Evolutionary conservation across 2,329 filamentous ascomycete species (phyloP), one percentile per base, ranked within the genome.

Genomic region (Nigrospora oryzae): DNA sequence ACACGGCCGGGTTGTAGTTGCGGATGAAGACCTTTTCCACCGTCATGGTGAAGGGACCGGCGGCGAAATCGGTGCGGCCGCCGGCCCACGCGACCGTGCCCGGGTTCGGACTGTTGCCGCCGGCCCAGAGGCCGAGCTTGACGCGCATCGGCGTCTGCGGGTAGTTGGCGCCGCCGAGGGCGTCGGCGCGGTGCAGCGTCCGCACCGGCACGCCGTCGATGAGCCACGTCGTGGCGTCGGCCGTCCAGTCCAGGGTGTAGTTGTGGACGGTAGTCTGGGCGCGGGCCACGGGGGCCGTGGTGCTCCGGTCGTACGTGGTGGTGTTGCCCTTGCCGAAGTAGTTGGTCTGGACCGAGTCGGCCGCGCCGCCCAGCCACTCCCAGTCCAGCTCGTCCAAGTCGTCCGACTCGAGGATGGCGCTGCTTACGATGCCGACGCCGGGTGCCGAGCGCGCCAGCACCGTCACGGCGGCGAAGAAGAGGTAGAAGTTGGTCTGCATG

Each of bases 321-420:
- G 73, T 76, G 59, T 79, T 60, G 40, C 76, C 77, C 62, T 80
- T 77, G 56, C 75, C 73, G 55, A 77, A 80, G 62, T 85, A 88
- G 61, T 88, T 88, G 52, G 81, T 85, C 69, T 96, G 91, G 31
- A 90, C 89, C 62, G 91, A 74, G 28, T 71, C 65, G 53, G 75
- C 68, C 59, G 88, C 79, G 44, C 81, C 82, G 47, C 91, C 93
- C 47, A 97, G 75, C 84, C 88, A 95, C 67, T 97, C 91, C 85
- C 89, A 95, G 65, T 97, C 91, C 50, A 97, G 93, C 73, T 95
- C 89, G 62, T 97, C 91, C 28, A 95, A 76, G 58, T 84, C 81
- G 57, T 95, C 89, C 2, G 89, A 96, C 70, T 95, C 86, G 52
- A 98, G 71, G 36, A 97, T 89, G 36, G 87, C 76, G 52, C 86